phyloP scores from a whole-genome alignment of 2,329 filamentous ascomycete species.

The Chaetomium strumarium region DNA sequence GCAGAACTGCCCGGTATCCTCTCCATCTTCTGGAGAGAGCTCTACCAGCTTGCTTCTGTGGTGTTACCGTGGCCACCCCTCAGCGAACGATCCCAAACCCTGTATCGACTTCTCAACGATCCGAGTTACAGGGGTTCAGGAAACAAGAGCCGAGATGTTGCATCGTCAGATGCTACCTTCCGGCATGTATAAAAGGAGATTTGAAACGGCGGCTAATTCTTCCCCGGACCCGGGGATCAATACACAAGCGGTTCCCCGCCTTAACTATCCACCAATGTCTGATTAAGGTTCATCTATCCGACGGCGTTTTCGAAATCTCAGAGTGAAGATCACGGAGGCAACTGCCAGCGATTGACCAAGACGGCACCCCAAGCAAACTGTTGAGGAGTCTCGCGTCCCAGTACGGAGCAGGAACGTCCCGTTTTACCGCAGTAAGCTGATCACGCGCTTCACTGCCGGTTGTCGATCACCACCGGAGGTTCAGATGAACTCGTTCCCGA shows the following conservation, averaged over 20 bases:
- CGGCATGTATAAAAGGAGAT: constrained; percentile 13
- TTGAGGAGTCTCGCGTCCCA: background rate
- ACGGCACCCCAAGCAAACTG: constrained; percentile 10
- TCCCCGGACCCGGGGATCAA: constrained; percentile 16
- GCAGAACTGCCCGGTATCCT: background rate
- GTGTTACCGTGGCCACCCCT: background rate
- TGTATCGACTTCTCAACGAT: background rate
- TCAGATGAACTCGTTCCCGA: constrained; percentile 6
- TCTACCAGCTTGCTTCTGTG: background rate
- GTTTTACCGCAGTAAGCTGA: constrained; percentile 19
- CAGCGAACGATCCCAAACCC: background rate
- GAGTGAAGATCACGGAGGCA: constrained; percentile 23
- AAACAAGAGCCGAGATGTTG: constrained; percentile 22
- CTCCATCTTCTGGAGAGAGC: background rate
- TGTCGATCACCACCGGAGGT: constrained; percentile 18
- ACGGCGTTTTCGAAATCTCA: constrained; percentile 23
- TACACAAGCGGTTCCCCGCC: constrained; percentile 14
- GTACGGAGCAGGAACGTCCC: constrained; percentile 9
- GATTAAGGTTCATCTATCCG: constrained; percentile 21
- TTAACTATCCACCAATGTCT: constrained; percentile 17
- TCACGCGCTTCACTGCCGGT: constrained; percentile 15
- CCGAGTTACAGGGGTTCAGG: constrained; percentile 12
- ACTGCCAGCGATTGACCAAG: constrained; percentile 7
- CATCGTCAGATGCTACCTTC: constrained; percentile 15
- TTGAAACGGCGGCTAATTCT: constrained; percentile 29